Conservation (phyloP, 352 stramenopile species). For the Phytopythium montanum region DNA sequence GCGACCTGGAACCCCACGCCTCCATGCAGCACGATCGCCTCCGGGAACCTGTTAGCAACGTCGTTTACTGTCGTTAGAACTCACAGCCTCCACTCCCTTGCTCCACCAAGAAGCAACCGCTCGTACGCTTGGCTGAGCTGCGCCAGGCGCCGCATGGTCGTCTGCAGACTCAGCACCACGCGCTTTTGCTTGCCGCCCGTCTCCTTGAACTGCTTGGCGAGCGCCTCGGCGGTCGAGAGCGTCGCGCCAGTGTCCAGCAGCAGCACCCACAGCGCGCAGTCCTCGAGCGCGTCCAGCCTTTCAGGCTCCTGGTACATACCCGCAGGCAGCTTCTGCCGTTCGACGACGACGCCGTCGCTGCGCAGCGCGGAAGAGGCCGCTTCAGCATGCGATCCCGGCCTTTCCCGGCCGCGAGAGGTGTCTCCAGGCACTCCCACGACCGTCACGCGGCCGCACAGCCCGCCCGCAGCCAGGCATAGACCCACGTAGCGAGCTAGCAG, state of each 20-base stretch:
- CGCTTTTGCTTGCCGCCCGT: conserved; percentile 31
- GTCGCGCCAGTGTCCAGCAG: conserved; percentile 48
- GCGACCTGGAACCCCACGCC: conserved; percentile 73
- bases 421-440: conserved; percentile 27
- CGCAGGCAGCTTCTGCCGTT: conserved; percentile 15
- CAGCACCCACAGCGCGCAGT: conserved; percentile 63
- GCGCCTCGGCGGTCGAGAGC: conserved; percentile 26
- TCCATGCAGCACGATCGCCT: conserved; percentile 62
- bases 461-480: conserved; percentile 46
- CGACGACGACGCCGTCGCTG: conserved; percentile 44
- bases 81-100: not conserved
- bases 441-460: conserved; percentile 40
- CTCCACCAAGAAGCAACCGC: not conserved
- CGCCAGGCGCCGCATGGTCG: conserved; percentile 45
- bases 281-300: conserved; percentile 29
- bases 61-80: conserved; percentile 1
- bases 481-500: conserved; percentile 61
- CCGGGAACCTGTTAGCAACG: conserved; percentile 37
- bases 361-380: conserved; percentile 27
- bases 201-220: conserved; percentile 42
- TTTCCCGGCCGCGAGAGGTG: not conserved
- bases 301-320: conserved; percentile 37
- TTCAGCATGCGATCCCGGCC: not conserved
- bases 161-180: conserved; percentile 63
- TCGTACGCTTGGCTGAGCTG: conserved; percentile 56